Percentiles rank a stretch among this genome's conserved stretches.
Conservation (phyloP, 2,329 filamentous ascomycete species). For the Aspergillus tamarii region DNA sequence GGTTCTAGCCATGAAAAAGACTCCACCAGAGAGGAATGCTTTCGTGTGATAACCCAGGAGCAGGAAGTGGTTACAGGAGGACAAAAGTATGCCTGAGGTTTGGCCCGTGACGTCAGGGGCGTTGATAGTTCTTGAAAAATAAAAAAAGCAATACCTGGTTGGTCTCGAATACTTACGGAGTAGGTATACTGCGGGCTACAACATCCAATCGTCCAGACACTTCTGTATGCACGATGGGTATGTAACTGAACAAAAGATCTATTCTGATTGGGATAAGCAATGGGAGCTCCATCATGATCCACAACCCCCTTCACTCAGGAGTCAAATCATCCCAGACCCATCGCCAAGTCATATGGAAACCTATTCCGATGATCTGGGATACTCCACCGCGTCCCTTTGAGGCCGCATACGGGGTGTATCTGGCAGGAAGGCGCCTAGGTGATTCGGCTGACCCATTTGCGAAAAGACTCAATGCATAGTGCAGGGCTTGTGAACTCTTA, state of each 20-base stretch:
- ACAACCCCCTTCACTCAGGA: background rate
- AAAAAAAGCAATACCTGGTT: background rate
- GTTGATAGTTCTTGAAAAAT: background rate
- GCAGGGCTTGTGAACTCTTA: background rate
- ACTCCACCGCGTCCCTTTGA: background rate
- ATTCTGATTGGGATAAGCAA: background rate
- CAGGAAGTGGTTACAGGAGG: background rate
- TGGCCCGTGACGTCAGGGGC: constrained; percentile 9
- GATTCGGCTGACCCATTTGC: background rate
- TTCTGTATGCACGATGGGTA: background rate
- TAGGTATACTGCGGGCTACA: background rate
- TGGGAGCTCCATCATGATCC: background rate
- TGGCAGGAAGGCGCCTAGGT: background rate
- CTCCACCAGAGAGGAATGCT: background rate
- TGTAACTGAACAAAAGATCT: background rate
- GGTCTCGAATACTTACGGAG: background rate
- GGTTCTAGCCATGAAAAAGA: background rate
- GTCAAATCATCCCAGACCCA: background rate
- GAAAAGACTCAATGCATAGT: background rate
- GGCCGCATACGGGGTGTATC: background rate
- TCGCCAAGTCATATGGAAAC: background rate
- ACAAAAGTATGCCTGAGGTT: constrained; percentile 2
- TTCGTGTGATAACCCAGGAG: background rate
- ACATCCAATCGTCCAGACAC: background rate
- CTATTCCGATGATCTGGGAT: background rate